Base-by-base conservation (phyloP, 2,329 filamentous ascomycete genomes). In the Penicillium thymicola region DNA sequence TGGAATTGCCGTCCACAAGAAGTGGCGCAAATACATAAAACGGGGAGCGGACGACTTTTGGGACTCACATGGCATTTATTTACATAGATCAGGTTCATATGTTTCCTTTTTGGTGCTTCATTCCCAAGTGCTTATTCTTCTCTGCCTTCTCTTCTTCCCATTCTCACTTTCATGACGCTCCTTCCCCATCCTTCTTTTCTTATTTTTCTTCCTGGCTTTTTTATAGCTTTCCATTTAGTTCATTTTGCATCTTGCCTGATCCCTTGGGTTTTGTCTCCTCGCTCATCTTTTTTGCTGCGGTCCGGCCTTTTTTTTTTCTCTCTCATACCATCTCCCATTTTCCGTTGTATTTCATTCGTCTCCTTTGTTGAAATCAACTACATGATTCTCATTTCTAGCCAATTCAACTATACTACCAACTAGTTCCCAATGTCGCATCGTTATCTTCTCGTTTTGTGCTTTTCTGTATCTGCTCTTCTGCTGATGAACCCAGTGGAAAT, bases 11-110 rank as follows among this genome's bases (percentile, higher is more conserved):
- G 63, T 68, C 67, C 67, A 59, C 71, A 66, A 70, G 62, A 62
- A 64, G 66, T 65, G 70, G 69, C 70, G 70, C 70, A 71, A 70
- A 65, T 70, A 70, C 62, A 70, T 72, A 71, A 72, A 72, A 72
- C 62, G 70, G 68, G 66, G 66, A 70, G 67, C 68, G 63, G 68
- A 67, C 67, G 66, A 68, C 67, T 69, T 71, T 67, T 72, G 67
- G 67, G 67, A 70, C 64, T 72, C 65, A 66, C 70, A 72, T 70
- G 70, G 70, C 69, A 73, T 72, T 65, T 63, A 64, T 59, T 63
- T 70, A 70, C 68, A 72, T 71, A 72, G 68, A 72, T 67, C 65
- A 68, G 68, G 65, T 67, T 71, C 66, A 70, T 67, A 65, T 70
- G 61, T 70, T 69, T 70, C 55, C 59, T 65, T 59, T 59, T 59